phyloP scores from a whole-genome alignment of 768 basidiomycete species.

The Auricularia auricula-judae region DNA sequence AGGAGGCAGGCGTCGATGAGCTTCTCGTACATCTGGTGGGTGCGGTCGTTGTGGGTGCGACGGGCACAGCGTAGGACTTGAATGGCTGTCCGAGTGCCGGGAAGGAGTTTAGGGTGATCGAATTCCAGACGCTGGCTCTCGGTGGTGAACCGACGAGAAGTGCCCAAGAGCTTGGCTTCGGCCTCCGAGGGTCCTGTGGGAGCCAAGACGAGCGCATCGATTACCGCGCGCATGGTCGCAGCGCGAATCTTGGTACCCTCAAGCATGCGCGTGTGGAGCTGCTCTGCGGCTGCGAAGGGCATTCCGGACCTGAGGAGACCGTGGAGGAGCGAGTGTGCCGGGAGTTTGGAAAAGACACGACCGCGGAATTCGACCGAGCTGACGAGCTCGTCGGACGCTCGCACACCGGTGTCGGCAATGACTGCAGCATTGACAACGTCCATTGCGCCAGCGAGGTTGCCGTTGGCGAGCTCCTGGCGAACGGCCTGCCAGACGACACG shows the following conservation, averaged over 20 bases:
- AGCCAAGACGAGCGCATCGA: conserved; percentile 15
- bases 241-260: conserved; percentile 39
- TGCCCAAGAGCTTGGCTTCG: neutral
- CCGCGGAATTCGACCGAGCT: neutral
- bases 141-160: conserved; percentile 9
- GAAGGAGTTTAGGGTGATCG: conserved; percentile 9
- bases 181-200: neutral
- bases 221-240: conserved; percentile 38
- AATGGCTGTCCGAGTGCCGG: conserved; percentile 39
- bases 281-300: conserved; percentile 33
- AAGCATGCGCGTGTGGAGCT: conserved; percentile 42
- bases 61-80: conserved; percentile 42
- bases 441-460: neutral
- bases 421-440: neutral
- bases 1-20: conserved; percentile 55
- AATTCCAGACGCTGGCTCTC: conserved; percentile 9
- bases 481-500: neutral
- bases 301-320: conserved; percentile 44
- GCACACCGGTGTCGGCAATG: neutral
- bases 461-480: neutral
- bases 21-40: conserved; percentile 47
- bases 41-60: conserved; percentile 42
- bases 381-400: neutral
- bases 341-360: neutral
- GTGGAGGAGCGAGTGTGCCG: conserved; percentile 48